Evolutionary conservation across 2,329 filamentous ascomycete genomes (phyloP).

Genomic region (Claviceps fusiformis): DNA sequence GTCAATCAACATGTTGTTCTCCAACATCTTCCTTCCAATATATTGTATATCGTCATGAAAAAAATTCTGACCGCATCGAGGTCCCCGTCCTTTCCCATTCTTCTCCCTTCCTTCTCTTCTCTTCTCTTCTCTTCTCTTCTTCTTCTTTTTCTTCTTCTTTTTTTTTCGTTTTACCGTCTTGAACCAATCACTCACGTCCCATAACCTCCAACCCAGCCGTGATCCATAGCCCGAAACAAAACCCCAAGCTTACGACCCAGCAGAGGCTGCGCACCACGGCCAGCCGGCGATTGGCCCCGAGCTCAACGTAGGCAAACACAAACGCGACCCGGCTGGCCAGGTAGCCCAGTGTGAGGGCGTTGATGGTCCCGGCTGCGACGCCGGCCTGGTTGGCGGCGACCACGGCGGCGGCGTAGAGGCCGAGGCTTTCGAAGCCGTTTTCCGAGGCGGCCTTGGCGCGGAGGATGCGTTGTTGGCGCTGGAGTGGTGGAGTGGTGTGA

Average conservation of each 20-base stretch:
- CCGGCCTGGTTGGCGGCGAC: conserved; percentile 32
- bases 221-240: conserved; percentile 25
- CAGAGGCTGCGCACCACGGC: conserved; percentile 23
- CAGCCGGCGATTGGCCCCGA: conserved; percentile 26
- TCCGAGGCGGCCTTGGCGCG: conserved; percentile 35
- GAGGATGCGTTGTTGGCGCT: conserved; percentile 40
- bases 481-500: background rate
- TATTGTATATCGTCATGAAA: too few relatives aligned
- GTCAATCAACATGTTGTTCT: too few relatives aligned
- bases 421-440: conserved; percentile 32
- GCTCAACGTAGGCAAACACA: conserved; percentile 28
- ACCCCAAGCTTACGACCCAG: conserved; percentile 23
- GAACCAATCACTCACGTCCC: too few relatives aligned
- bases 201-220: conserved; percentile 20
- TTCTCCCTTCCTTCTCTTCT: too few relatives aligned
- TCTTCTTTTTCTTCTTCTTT: too few relatives aligned
- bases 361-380: conserved; percentile 23
- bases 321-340: conserved; percentile 25
- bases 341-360: conserved; percentile 26
- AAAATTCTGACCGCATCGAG: too few relatives aligned
- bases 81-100: too few relatives aligned
- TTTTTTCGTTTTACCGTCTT: too few relatives aligned
- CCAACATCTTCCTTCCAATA: too few relatives aligned
- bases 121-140: too few relatives aligned
- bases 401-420: conserved; percentile 28